Evolutionary conservation across 2,329 filamentous ascomycete genomes (phyloP).

Genomic region (Penicillium oxalicum): DNA sequence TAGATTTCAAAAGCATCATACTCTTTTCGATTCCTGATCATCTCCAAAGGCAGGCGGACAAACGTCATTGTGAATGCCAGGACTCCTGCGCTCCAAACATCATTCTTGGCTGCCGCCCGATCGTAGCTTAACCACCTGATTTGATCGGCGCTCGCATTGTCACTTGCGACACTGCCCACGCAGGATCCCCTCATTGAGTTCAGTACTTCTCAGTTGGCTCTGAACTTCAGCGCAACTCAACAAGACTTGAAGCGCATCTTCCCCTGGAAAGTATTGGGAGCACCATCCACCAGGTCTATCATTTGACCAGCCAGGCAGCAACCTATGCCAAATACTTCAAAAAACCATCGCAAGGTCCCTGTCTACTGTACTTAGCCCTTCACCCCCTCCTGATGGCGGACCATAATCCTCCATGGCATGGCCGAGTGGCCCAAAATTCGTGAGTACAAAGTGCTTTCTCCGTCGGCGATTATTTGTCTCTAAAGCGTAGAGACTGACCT

Average conservation of each 20-base stretch:
- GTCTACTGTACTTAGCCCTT: neutral
- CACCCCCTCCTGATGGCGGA: constrained; percentile 22
- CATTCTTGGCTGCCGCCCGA: constrained; percentile 15
- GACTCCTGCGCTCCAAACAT: constrained; percentile 2
- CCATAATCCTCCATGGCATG: constrained; percentile 19
- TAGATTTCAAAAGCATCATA: too few species aligned
- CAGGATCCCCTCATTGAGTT: neutral
- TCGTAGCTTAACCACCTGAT: constrained; percentile 9
- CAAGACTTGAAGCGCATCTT: too few species aligned
- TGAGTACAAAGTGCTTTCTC: constrained; percentile 12
- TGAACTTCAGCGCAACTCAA: too few species aligned
- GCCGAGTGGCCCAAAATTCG: constrained; percentile 20
- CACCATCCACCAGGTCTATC: neutral
- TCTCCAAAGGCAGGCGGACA: constrained; percentile 2
- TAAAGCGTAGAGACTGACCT: constrained; percentile 12
- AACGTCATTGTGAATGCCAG: constrained; percentile 10
- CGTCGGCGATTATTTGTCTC: neutral
- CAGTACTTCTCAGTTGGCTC: too few species aligned
- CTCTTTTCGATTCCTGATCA: neutral
- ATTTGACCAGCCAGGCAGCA: constrained; percentile 8
- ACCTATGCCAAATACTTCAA: constrained; percentile 12
- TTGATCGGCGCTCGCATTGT: constrained; percentile 16
- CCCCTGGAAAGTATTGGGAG: too few species aligned
- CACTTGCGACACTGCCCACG: constrained; percentile 13
- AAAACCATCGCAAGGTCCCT: neutral